These are phyloP conservation scores for Phialocephala sp. DNA, from an alignment of 2,329 filamentous ascomycete species.

Conservation along the genomic window DNA sequence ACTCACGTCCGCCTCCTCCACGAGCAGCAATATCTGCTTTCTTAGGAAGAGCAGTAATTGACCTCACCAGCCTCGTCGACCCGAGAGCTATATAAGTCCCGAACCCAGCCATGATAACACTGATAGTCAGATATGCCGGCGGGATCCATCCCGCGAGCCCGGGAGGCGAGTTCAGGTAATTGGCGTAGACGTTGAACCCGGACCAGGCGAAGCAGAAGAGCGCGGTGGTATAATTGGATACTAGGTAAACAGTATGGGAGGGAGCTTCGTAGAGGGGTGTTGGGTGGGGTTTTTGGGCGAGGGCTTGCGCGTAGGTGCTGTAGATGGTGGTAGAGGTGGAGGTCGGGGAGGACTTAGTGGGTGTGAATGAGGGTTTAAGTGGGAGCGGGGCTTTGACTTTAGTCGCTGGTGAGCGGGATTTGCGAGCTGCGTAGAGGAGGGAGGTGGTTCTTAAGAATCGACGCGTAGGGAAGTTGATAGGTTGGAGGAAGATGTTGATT, in stretches of 20 bases:
- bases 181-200: conserved; percentile 55
- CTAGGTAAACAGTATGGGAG: conserved; percentile 66
- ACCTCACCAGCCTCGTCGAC: conserved; percentile 61
- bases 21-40: conserved; percentile 30
- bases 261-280: conserved; percentile 69
- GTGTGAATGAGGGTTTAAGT: conserved; percentile 12
- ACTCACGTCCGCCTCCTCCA: conserved; percentile 23
- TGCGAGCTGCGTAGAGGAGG: conserved; percentile 32
- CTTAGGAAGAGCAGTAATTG: conserved; percentile 40
- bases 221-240: conserved; percentile 63
- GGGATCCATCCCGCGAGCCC: conserved; percentile 62
- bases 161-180: conserved; percentile 55
- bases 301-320: conserved; percentile 56
- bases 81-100: conserved; percentile 65
- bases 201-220: conserved; percentile 58
- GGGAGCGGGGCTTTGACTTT: conserved; percentile 4
- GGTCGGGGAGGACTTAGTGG: conserved; percentile 4
- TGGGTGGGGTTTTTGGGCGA: conserved; percentile 60
- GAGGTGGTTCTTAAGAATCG: conserved; percentile 34
- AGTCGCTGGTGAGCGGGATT: conserved; percentile 12
- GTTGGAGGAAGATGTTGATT: conserved; percentile 21
- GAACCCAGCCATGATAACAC: conserved; percentile 63
- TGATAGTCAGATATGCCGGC: conserved; percentile 61
- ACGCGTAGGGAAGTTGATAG: conserved; percentile 21
- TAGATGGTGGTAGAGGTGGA: conserved; percentile 29